Conservation (phyloP, 208 protist species). For the Angomonas ambiguus region DNA sequence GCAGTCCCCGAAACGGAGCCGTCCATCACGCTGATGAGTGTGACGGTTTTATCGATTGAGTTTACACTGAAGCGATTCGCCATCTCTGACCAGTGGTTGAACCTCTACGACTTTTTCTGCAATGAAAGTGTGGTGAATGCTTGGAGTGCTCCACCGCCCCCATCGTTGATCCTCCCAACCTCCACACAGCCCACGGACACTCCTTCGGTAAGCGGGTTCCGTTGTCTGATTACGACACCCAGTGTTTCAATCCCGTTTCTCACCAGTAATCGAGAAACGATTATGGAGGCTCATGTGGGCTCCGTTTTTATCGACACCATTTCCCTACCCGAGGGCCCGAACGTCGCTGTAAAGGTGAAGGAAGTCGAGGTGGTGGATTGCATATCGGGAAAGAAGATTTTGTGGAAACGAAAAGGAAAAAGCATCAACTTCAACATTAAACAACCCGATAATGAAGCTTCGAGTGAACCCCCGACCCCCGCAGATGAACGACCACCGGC, state of each 20-base stretch:
- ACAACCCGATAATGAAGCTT: background rate
- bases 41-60: constrained; percentile 55
- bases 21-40: constrained; percentile 24
- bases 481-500: background rate
- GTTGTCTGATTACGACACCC: constrained; percentile 57
- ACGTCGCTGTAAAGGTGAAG: constrained; percentile 54
- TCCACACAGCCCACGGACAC: background rate
- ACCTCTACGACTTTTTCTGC: constrained; percentile 69
- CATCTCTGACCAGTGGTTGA: constrained; percentile 82
- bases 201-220: constrained; percentile 25
- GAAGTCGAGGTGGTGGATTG: constrained; percentile 54
- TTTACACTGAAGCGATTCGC: constrained; percentile 82
- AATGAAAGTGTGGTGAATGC: constrained; percentile 61
- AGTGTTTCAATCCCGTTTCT: constrained; percentile 72
- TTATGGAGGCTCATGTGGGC: constrained; percentile 63
- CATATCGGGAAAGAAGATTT: constrained; percentile 47
- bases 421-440: constrained; percentile 25
- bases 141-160: constrained; percentile 17
- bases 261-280: constrained; percentile 38
- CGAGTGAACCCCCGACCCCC: background rate
- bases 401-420: constrained; percentile 18
- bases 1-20: background rate
- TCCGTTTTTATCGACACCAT: constrained; percentile 63
- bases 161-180: background rate
- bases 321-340: constrained; percentile 19